These are phyloP conservation scores for Leishmania tarentolae DNA, from an alignment of 208 protist species.

Conservation along the genomic window DNA sequence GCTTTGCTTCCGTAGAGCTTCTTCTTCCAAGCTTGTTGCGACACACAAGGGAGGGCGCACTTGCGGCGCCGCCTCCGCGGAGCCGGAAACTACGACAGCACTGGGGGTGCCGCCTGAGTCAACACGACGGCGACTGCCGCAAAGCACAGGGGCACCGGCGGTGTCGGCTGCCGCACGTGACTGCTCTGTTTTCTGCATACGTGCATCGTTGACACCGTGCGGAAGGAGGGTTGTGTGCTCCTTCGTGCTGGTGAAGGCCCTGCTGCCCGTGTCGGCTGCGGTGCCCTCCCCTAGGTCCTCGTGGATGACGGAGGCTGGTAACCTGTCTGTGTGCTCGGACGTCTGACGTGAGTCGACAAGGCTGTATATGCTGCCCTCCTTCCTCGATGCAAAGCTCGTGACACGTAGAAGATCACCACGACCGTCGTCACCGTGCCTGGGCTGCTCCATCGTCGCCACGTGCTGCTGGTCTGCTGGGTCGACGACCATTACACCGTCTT, in stretches of 20 bases:
- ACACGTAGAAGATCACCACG: not conserved
- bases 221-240: constrained; percentile 16
- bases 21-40: too few relatives aligned
- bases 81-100: not conserved
- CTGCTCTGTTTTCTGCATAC: constrained; percentile 17
- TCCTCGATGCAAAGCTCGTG: constrained; percentile 9
- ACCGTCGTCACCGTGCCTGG: not conserved
- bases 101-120: not conserved
- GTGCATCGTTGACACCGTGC: constrained; percentile 11
- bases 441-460: not conserved
- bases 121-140: not conserved
- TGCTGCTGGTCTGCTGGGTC: not conserved
- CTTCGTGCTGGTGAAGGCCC: constrained; percentile 32
- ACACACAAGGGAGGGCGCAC: too few relatives aligned
- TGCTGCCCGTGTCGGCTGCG: not conserved
- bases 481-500: not conserved
- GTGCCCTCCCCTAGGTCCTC: not conserved
- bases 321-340: not conserved
- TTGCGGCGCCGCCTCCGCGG: too few relatives aligned
- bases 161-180: not conserved
- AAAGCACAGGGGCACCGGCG: not conserved
- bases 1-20: constrained; percentile 6
- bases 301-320: not conserved
- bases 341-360: constrained; percentile 10
- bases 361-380: constrained; percentile 29